Evolutionary conservation across 2,329 filamentous ascomycete species (phyloP), one percentile per base, ranked within the genome.

Genomic region (Cordyceps tenuipes): DNA sequence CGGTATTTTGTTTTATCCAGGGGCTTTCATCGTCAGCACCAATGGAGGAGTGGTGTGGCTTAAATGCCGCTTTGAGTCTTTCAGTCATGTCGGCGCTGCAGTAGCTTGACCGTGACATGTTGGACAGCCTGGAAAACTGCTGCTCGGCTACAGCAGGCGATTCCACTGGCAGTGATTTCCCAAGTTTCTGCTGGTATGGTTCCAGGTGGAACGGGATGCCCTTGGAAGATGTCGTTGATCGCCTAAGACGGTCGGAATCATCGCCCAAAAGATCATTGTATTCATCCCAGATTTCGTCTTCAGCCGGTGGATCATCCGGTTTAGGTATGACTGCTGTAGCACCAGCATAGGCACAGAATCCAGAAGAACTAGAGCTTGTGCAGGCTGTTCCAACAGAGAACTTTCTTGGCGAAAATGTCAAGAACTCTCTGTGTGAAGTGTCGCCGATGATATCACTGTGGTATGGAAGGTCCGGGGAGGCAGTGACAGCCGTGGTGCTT

Each of bases 231-330:
- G 79, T 80, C 5, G 79, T 75, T 0, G 83, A 84, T 1, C 74
- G 73, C 2, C 79, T 78, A 1, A 73, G 73, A 63, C 76, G 75
- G 36, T 68, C 61, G 1, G 70, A 69, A 10, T 79, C 80, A 12
- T 90, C 86, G 57, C 89, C 89, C 58, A 97, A 82, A 13, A 97
- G 76, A 66, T 97, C 93, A 65, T 97, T 87, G 69, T 95, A 97
- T 72, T 96, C 93, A 56, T 92, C 87, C 93, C 93, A 97, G 1
- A 96, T 82, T 69, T 97, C 93, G 66, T 97, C 93, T 64, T 95
- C 89, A 1, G 77, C 84, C 4, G 87, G 79, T 0, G 84, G 86
- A 4, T 85, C 83, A 49, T 77, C 78, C 1, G 83, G 78, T 3
- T 77, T 75, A 0, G 88, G 88, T 23, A 89, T 77, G 2, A 90